Evolutionary conservation across 1,284 basidiomycete species (phyloP), one percentile per base, ranked within the genome.

Genomic region (Ceratobasidium sp.): DNA sequence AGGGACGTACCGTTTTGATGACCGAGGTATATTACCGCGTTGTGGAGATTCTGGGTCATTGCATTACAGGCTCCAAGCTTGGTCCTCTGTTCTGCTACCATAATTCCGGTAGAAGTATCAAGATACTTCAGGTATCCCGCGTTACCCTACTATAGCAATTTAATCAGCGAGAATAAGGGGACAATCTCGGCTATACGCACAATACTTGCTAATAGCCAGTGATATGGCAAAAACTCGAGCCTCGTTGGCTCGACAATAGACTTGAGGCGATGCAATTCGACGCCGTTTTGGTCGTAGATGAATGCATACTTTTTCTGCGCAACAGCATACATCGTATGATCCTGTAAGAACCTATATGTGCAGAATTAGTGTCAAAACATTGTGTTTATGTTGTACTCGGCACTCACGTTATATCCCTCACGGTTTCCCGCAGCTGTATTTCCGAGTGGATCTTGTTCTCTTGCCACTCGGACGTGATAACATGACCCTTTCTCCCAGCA

Each of bases 291-390:
- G 81, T 99, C 97, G 78, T 99, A 98, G 73, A 99, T 95, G 82
- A 93, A 99, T 21, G 92, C 92, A 79, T 97, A 95, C 84, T 96
- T 94, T 81, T 95, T 94, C 81, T 99, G 96, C 0, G 96, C 96
- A 14, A 97, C 95, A 1, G 96, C 97, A 78, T 92, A 95, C 82
- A 92, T 94, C 0, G 90, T 90, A 72, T 96, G 92, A 77, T 96
- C 94, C 79, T 98, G 96, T 11, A 99, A 83, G 80, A 96, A 99
- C 30, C 92, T 93, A 73, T 23, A 49, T 30, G 40, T 42, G 44
- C n/a, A 23, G 21, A 42, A 42, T 42, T 60, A n/a, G 48, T 25
- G 40, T 21, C 21, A 38, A 3, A 58, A 44, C 3, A 42, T 12
- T 28, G 25, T 51, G 40, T 25, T 21, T n/a, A 38, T 30, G 44